A percentile compares a stretch with the other conserved stretches of the same genome.
phyloP scores from a whole-genome alignment of 257 asterid genomes.

The Nicotiana tabacum region DNA sequence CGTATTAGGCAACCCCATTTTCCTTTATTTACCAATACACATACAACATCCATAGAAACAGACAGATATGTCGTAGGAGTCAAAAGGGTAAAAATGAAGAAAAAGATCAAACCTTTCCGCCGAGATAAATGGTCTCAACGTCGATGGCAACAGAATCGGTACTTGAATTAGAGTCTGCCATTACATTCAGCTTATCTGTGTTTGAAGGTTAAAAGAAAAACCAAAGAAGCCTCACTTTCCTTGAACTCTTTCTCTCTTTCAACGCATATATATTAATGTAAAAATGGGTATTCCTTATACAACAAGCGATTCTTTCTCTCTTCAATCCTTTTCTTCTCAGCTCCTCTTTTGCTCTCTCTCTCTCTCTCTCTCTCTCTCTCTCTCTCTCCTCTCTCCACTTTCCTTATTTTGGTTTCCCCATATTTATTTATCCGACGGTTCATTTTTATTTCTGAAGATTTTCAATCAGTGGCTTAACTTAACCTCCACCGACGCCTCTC shows the following conservation, averaged over 20 bases:
- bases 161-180: slow-evolving; percentile 28
- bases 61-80: no score
- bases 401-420: not conserved
- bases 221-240: slow-evolving; percentile 1
- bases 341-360: not conserved
- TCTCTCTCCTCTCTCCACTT: not conserved
- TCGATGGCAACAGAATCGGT: slow-evolving; percentile 32
- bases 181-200: slow-evolving; percentile 24
- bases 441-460: not conserved
- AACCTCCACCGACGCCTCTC: slow-evolving; percentile 5
- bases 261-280: not conserved
- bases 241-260: not conserved
- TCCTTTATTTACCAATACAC: not conserved
- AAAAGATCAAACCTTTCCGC: slow-evolving; percentile 33
- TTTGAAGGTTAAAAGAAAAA: not conserved
- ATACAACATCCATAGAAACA: not conserved
- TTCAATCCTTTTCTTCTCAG: not conserved
- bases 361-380: not conserved
- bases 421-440: slow-evolving; percentile 4
- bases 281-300: slow-evolving; percentile 12
- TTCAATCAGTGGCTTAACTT: not conserved
- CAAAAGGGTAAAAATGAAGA: not conserved
- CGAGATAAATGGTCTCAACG: slow-evolving; percentile 38
- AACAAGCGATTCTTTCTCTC: slow-evolving; percentile 33
- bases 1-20: not conserved